Evolutionary conservation across 2,329 filamentous ascomycete species (phyloP).

Genomic region (Xylaria arbuscula): DNA sequence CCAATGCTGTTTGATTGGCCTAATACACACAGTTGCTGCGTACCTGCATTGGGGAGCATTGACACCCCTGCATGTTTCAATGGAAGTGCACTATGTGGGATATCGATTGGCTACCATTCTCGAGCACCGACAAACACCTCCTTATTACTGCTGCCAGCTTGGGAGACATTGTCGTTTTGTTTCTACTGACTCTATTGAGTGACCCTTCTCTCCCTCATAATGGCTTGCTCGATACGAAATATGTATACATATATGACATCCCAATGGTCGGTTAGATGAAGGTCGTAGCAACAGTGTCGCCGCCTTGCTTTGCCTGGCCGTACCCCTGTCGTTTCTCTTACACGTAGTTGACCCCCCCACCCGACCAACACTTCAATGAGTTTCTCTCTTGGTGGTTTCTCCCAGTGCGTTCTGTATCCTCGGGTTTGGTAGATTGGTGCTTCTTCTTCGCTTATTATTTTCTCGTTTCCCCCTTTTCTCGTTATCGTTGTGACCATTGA

Average conservation of each 20-base stretch:
- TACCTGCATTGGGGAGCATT: conserved; percentile 27
- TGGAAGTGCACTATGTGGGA: neutral
- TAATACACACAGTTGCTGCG: neutral
- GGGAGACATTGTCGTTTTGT: neutral
- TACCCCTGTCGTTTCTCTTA: conserved; percentile 36
- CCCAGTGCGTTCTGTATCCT: conserved; percentile 17
- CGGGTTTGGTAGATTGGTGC: conserved; percentile 15
- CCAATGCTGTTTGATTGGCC: conserved; percentile 14
- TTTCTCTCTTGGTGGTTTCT: conserved; percentile 26
- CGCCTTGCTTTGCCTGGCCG: neutral
- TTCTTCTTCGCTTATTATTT: conserved; percentile 22
- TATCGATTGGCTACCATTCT: neutral
- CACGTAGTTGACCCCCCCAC: conserved; percentile 25
- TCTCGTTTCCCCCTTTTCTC: conserved; percentile 1
- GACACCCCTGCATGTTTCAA: neutral
- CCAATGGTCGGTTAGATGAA: too few relatives aligned
- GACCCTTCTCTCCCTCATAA: neutral
- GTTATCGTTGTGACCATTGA: conserved; percentile 6
- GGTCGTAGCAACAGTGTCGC: too few relatives aligned
- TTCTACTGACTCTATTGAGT: neutral
- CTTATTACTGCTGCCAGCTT: neutral
- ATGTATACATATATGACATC: too few relatives aligned
- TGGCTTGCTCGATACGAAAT: too few relatives aligned
- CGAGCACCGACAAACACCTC: neutral
- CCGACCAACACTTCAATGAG: conserved; percentile 2